Evolutionary conservation across 352 stramenopile genomes (phyloP), one percentile per base, ranked within the genome.

Genomic region (Blastocystis sp.): DNA sequence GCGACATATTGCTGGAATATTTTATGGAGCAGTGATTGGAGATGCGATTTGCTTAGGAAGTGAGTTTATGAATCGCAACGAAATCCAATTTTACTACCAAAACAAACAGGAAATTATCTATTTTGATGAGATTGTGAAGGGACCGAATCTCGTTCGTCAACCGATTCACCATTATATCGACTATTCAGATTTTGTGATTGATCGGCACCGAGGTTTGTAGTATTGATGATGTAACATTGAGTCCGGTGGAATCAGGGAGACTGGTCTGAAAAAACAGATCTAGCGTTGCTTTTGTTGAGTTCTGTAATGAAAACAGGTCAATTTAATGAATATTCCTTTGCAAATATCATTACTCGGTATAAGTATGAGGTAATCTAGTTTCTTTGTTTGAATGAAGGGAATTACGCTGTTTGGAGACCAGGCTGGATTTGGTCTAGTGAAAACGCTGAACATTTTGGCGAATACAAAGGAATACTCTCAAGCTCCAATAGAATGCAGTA

Each of bases 331-430:
- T 66, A 84, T 26, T 50, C 47, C 15, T 84, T 84, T 45, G 73
- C 73, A 34, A 55, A 84, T 41, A 84, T 84, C 55, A 66, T 84
- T 26, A 84, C 73, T 29, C 73, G 73, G 15, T 84, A 84, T 37
- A 84, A 84, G 39, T 84, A 66, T 34, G 73, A 84, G 53, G 73
- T 84, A 23, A 39, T 11, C 8, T 41, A 8, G 29, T 8, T 2
- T 5, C 2, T 26, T 34, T 26, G 53, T 26, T 63, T 39, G 59
- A 20, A 68, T 37, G 15, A 39, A 84, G 73, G 73, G 73, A 9
- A 39, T 84, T 34, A 84, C 54, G 3, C 45, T 68, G 34, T 84
- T 84, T 64, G 47, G 68, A 29, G 73, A 84, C 39, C 29, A 63
- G 7, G 47, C 73, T 26, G 73, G 73, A 66, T 84, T 84, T 43